These are phyloP conservation scores for Metschnikowia colocasiae DNA, from an alignment of 805 yeast genomes.

Conservation along the genomic window DNA sequence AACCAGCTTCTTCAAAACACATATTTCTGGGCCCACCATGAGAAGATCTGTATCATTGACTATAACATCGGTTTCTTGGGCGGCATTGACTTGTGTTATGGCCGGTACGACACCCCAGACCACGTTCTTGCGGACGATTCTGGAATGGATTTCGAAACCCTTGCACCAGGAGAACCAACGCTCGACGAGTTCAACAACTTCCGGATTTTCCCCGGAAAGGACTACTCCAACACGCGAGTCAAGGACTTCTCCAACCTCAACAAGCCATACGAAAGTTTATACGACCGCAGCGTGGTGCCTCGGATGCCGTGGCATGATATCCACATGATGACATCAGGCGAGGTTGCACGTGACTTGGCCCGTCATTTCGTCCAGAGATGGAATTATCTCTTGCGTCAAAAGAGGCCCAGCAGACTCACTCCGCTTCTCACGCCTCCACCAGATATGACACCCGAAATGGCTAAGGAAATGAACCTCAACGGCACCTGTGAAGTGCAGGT, in stretches of 20 bases:
- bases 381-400: slow-evolving; percentile 90
- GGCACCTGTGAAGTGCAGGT: slow-evolving; percentile 94
- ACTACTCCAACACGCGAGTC: slow-evolving; percentile 92
- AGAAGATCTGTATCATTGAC: slow-evolving; percentile 82
- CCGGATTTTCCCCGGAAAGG: slow-evolving; percentile 92
- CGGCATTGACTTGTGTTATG: slow-evolving; percentile 93
- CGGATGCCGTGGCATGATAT: slow-evolving; percentile 99
- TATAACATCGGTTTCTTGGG: slow-evolving; percentile 88
- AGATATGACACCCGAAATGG: slow-evolving; percentile 72
- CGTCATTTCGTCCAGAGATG: slow-evolving; percentile 97
- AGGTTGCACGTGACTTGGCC: slow-evolving; percentile 86
- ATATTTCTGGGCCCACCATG: slow-evolving; percentile 99
- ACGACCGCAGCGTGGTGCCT: slow-evolving; percentile 74
- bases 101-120: slow-evolving; percentile 95
- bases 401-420: slow-evolving; percentile 89
- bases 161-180: slow-evolving; percentile 29
- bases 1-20: slow-evolving; percentile 91
- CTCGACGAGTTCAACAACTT: slow-evolving; percentile 44
- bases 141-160: slow-evolving; percentile 29
- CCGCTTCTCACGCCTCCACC: slow-evolving; percentile 92
- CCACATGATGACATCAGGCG: slow-evolving; percentile 93
- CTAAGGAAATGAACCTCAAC: slow-evolving; percentile 53
- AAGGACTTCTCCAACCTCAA: slow-evolving; percentile 80
- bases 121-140: slow-evolving; percentile 83
- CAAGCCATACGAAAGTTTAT: slow-evolving; percentile 87